phyloP scores from a whole-genome alignment of 1,284 basidiomycete species.

The Tremellales sp. region DNA sequence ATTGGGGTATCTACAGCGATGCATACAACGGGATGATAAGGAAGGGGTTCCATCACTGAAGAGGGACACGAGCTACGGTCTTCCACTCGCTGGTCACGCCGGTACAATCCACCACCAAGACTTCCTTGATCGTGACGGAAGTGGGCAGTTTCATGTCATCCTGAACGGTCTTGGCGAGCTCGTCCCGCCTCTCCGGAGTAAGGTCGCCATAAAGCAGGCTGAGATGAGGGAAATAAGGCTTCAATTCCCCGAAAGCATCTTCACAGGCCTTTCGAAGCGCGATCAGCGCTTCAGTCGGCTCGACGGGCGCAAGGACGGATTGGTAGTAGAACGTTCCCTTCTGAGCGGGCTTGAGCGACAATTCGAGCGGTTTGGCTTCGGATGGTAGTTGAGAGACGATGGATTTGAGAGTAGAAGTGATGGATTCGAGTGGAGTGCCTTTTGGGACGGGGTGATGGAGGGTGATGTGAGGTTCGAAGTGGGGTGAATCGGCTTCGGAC shows the following conservation, averaged over 20 bases:
- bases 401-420: conserved; percentile 4
- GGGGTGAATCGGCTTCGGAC: conserved; percentile 13
- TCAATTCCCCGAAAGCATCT: conserved; percentile 6
- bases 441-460: conserved; percentile 22
- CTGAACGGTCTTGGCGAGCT: conserved; percentile 17
- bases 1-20: no score
- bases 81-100: conserved; percentile 1
- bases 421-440: conserved; percentile 4
- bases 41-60: no score
- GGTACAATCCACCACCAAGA: background rate
- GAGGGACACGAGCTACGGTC: background rate
- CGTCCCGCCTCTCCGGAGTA: conserved; percentile 12
- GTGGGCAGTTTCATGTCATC: background rate
- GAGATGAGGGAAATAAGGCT: conserved; percentile 36
- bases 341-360: conserved; percentile 14
- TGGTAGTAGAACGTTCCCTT: conserved; percentile 35
- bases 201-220: conserved; percentile 35
- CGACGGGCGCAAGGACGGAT: conserved; percentile 32
- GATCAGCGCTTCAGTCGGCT: conserved; percentile 9
- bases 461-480: conserved; percentile 36
- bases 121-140: background rate
- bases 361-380: background rate
- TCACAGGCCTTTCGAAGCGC: conserved; percentile 15
- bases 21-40: no score
- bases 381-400: background rate